Conservation (phyloP, 805 yeast genomes). For the Candida oleophila region DNA sequence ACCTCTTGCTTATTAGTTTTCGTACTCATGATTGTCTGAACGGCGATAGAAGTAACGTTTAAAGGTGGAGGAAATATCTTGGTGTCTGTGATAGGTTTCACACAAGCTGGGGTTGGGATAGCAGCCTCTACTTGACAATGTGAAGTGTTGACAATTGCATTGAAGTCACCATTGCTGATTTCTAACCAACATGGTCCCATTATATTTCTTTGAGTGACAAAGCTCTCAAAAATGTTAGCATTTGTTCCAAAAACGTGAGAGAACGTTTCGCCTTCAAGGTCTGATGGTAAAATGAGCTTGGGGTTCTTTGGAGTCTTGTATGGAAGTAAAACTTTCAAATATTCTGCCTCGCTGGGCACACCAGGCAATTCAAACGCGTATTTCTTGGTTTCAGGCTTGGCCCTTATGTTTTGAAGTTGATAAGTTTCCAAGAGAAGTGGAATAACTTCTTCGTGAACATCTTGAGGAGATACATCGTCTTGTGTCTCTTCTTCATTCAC, state of each 20-base stretch:
- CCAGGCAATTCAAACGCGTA: constrained; percentile 87
- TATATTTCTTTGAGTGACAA: constrained; percentile 75
- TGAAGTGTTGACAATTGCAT: constrained; percentile 58
- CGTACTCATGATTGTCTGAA: constrained; percentile 79
- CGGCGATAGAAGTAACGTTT: constrained; percentile 69
- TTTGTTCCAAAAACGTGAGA: constrained; percentile 76
- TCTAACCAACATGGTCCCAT: constrained; percentile 99
- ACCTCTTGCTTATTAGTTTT: constrained; percentile 80
- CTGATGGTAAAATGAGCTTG: constrained; percentile 52
- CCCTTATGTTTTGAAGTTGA: constrained; percentile 60
- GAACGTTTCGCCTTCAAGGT: constrained; percentile 74
- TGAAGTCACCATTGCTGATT: constrained; percentile 61
- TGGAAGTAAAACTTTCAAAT: constrained; percentile 76
- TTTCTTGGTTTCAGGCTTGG: constrained; percentile 70
- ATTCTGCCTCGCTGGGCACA: constrained; percentile 77
- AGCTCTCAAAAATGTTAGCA: constrained; percentile 75
- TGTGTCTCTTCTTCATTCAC: constrained; percentile 38
- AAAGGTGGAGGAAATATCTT: constrained; percentile 59
- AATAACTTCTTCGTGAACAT: constrained; percentile 75
- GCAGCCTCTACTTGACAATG: constrained; percentile 80
- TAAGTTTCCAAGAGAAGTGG: constrained; percentile 62
- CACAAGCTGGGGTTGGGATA: constrained; percentile 45
- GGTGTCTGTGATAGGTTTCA: constrained; percentile 48
- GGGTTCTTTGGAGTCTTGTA: constrained; percentile 60
- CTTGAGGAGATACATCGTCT: constrained; percentile 50